Base-by-base conservation (phyloP, 2,329 filamentous ascomycete genomes). In the Ustilaginoidea virens region DNA sequence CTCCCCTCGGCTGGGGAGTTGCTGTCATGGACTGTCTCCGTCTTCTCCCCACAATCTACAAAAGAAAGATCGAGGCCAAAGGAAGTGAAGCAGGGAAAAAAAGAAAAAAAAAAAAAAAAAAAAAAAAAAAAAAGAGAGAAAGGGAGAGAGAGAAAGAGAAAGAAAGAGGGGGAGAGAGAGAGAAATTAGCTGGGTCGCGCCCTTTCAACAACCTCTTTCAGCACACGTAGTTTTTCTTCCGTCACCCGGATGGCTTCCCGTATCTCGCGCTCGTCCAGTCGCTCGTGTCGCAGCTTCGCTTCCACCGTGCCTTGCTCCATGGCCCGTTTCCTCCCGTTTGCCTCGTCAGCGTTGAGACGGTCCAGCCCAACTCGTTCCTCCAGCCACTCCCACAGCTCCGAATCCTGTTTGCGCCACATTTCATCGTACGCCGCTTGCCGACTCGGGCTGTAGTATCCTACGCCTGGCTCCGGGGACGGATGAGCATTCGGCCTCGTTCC, bases 351-450 rank as follows among this genome's bases (percentile, higher is more conserved):
- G 39, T 49, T 55, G 38, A 67, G 54, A 33, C 58, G 60, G 32
- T 83, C 77, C 47, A 90, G 58, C 2, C 82, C 79, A 2, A 83
- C 75, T 12, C 86, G 68, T 42, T 92, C 81, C 50, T 94, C 86
- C 4, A 94, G 59, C 86, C 86, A 94, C 33, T 81, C 76, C 86
- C 86, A 94, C 7, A 94, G 58, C 42, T 90, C 82, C 39, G 71
- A 82, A 48, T 94, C 86, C 50, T 94, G 83, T 23, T 72, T 63
- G 20, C 74, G 67, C 86, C 87, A 98, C 46, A 96, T 79, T 53
- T 93, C 81, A 40, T 96, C 86, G 48, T 94, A 96, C 1, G 81
- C 83, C 2, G 78, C 74, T 11, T 85, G 56, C 5, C 85, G 70
- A 31, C 86, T 74, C 0, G 80, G 67, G 21, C 44, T 43, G 33